phyloP scores from a whole-genome alignment of 2,329 filamentous ascomycete genomes.

The Penicillium sp. region DNA sequence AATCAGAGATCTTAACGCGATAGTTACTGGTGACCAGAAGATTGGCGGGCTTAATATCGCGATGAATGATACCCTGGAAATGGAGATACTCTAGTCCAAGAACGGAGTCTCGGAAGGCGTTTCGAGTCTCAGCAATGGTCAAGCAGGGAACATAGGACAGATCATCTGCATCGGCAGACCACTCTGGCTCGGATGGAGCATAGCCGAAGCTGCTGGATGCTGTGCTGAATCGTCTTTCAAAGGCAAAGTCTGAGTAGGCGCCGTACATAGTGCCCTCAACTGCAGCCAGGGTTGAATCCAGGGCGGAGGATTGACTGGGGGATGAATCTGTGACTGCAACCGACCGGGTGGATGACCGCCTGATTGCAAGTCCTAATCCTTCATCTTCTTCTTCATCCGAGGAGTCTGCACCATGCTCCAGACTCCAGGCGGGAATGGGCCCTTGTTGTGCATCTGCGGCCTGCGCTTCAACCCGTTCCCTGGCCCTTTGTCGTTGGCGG shows the following conservation, averaged over 20 bases:
- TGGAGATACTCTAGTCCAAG: constrained; percentile 91
- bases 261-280: constrained; percentile 79
- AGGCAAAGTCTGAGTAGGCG: constrained; percentile 62
- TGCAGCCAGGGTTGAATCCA: constrained; percentile 47
- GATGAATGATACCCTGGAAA: constrained; percentile 80
- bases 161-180: constrained; percentile 67
- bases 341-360: constrained; percentile 36
- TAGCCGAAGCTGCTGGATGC: constrained; percentile 63
- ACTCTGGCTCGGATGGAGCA: constrained; percentile 46
- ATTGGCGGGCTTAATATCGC: constrained; percentile 87
- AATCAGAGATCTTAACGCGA: constrained; percentile 96
- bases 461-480: constrained; percentile 61
- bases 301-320: constrained; percentile 51
- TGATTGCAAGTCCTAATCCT: constrained; percentile 29
- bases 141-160: constrained; percentile 92
- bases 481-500: constrained; percentile 55
- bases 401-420: constrained; percentile 70
- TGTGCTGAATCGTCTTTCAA: constrained; percentile 75
- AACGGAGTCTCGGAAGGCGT: constrained; percentile 88
- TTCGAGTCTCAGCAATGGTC: constrained; percentile 78
- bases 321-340: constrained; percentile 49
- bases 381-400: constrained; percentile 50
- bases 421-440: constrained; percentile 74
- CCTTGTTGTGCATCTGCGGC: constrained; percentile 54
- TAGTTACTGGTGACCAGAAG: constrained; percentile 82